phyloP scores from a whole-genome alignment of 306 rosid genomes.

The Gastrolobium villosum region DNA sequence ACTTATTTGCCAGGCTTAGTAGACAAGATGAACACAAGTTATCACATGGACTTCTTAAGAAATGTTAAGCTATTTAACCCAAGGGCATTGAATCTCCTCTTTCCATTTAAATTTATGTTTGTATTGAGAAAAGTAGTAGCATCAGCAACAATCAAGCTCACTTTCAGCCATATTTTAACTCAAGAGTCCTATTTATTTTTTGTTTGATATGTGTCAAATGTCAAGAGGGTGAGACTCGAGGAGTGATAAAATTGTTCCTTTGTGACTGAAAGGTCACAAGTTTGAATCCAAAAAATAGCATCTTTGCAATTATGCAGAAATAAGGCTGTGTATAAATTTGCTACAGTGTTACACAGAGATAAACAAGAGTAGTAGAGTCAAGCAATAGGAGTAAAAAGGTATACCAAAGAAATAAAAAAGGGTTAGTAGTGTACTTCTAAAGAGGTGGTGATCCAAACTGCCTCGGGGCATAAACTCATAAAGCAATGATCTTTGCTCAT shows the following conservation, averaged over 20 bases:
- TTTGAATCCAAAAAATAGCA: no score
- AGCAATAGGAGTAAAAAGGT: constrained; percentile 47
- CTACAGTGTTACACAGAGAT: constrained; percentile 3
- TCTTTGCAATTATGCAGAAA: no score
- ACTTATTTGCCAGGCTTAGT: no score
- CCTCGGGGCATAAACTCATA: constrained; percentile 99
- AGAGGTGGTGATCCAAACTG: constrained; percentile 98
- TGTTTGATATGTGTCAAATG: background rate
- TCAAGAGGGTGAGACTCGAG: background rate
- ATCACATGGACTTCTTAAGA: no score
- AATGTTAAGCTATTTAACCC: background rate
- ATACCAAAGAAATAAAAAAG: constrained; percentile 42
- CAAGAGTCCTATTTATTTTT: no score
- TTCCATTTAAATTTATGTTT: background rate
- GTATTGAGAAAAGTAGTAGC: no score
- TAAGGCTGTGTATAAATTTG: background rate
- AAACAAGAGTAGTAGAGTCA: constrained; percentile 38
- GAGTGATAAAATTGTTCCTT: no score
- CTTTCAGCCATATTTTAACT: no score
- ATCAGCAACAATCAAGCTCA: no score
- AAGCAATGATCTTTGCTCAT: constrained; percentile 87
- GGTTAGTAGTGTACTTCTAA: constrained; percentile 78
- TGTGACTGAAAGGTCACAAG: no score
- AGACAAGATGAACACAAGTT: no score
- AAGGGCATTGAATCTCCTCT: background rate